phyloP scores from a whole-genome alignment of 805 yeast species.

The Kazachstania africana region DNA sequence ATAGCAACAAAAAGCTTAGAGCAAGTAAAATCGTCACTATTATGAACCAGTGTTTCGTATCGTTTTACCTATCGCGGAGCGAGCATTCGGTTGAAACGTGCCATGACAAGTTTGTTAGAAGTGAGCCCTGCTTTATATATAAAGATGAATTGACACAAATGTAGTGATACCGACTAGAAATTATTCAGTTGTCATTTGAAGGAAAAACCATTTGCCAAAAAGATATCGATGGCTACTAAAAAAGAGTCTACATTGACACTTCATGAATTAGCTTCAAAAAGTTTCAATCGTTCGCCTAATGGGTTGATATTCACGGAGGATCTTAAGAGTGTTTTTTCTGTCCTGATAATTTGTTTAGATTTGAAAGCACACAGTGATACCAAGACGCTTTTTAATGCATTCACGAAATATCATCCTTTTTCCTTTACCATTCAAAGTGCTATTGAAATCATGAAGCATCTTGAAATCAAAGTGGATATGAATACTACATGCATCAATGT shows the following conservation, averaged over 20 bases:
- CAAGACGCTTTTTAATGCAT: constrained; percentile 19
- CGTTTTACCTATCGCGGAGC: too few relatives aligned
- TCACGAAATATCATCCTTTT: constrained; percentile 33
- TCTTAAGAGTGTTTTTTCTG: constrained; percentile 46
- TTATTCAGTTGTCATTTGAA: too few relatives aligned
- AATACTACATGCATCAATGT: constrained; percentile 41
- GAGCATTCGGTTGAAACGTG: too few relatives aligned
- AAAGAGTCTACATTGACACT: constrained; percentile 16
- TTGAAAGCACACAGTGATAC: constrained; percentile 21
- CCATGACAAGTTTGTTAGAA: too few relatives aligned
- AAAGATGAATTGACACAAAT: too few relatives aligned
- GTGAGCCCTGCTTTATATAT: too few relatives aligned
- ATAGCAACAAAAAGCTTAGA: too few relatives aligned
- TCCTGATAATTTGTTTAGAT: constrained; percentile 35
- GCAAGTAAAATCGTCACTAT: too few relatives aligned
- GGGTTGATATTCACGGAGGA: constrained; percentile 47
- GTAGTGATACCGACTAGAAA: too few relatives aligned
- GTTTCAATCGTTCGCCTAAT: constrained; percentile 38
- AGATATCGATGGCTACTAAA: too few relatives aligned
- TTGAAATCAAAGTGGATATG: constrained; percentile 38
- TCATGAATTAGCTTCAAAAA: constrained; percentile 34
- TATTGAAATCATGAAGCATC: constrained; percentile 35
- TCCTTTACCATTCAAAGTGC: constrained; percentile 46
- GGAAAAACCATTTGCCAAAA: too few relatives aligned
- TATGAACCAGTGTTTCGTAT: too few relatives aligned